phyloP scores from a whole-genome alignment of 331 rosid species.

The Dryas integrifolia region DNA sequence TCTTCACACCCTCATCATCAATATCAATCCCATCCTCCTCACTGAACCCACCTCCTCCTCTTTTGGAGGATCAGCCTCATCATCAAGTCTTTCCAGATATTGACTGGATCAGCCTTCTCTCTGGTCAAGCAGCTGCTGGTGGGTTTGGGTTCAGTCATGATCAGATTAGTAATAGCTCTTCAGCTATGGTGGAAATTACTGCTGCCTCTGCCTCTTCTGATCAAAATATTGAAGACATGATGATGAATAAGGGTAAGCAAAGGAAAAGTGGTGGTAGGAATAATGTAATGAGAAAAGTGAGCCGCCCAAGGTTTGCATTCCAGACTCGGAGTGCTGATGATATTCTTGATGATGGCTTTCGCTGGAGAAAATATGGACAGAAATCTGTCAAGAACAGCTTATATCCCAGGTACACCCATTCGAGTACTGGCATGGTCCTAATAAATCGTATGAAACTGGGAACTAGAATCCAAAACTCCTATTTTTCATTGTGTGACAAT shows the following conservation, averaged over 20 bases:
- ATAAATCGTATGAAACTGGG: not conserved
- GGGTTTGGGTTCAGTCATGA: conserved; percentile 2
- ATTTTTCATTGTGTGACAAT: not conserved
- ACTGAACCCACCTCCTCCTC: conserved; percentile 30
- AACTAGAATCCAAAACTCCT: not conserved
- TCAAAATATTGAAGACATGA: conserved; percentile 7
- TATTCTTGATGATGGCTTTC: conserved; percentile 88
- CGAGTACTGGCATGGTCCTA: too few species aligned
- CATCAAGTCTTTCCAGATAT: conserved; percentile 28
- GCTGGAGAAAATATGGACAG: conserved; percentile 99
- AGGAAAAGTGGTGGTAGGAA: conserved; percentile 35
- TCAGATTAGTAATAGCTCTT: not conserved
- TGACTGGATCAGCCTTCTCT: conserved; percentile 64
- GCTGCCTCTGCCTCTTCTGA: conserved; percentile 3
- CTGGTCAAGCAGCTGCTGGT: conserved; percentile 21
- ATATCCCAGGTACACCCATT: conserved; percentile 60
- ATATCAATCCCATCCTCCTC: conserved; percentile 9
- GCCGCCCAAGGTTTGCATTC: conserved; percentile 78
- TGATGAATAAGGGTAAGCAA: conserved; percentile 26
- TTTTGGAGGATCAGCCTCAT: not conserved
- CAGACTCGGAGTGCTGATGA: conserved; percentile 88
- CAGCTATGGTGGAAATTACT: conserved; percentile 14
- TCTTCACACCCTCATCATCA: conserved; percentile 18
- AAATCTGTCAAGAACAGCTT: conserved; percentile 84
- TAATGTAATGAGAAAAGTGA: conserved; percentile 34